These are phyloP conservation scores for Lepidium africanum DNA, from an alignment of 345 rosid genomes.

Conservation along the genomic window DNA sequence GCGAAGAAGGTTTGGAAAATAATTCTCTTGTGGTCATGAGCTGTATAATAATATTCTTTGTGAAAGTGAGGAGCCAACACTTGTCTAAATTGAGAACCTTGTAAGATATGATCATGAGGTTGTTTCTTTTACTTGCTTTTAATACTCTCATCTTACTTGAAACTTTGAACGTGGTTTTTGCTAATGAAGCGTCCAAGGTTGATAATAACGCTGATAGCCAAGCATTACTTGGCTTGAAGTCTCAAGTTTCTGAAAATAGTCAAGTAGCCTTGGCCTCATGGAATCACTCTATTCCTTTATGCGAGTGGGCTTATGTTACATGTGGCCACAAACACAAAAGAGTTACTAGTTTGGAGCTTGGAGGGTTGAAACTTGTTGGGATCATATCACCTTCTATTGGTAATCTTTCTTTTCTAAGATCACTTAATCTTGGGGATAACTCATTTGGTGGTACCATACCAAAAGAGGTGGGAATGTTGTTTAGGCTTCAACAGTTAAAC, in stretches of 20 bases:
- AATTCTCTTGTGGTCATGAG: no score
- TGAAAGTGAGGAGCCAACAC: no score
- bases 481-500: background rate
- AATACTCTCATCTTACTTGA: background rate
- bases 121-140: background rate
- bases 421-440: background rate
- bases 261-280: conserved; percentile 9
- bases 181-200: background rate
- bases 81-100: no score
- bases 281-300: conserved; percentile 23
- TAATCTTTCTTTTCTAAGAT: background rate
- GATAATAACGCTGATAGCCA: background rate
- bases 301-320: conserved; percentile 22
- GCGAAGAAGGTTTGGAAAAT: no score
- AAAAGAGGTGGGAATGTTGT: background rate
- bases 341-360: no score
- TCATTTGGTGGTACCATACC: conserved; percentile 1
- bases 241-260: background rate
- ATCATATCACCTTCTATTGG: conserved; percentile 10
- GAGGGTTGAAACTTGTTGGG: conserved; percentile 10
- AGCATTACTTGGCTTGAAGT: background rate
- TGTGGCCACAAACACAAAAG: no score
- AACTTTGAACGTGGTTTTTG: no score
- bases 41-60: no score
- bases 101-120: no score